Conservation (phyloP, 345 rosid genomes). For the Mercurialis annua region DNA sequence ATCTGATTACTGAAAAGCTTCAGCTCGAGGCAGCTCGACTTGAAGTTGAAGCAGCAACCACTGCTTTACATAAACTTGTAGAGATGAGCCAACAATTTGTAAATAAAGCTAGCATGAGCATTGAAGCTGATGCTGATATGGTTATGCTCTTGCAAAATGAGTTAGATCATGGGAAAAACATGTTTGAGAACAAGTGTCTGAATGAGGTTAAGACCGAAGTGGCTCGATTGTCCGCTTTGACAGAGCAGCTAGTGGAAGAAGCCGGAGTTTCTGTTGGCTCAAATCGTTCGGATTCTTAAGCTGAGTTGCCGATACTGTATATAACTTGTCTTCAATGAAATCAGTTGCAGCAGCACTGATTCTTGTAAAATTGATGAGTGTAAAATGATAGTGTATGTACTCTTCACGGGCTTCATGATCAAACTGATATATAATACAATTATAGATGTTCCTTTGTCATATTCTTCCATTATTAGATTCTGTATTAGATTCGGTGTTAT, state of each 20-base stretch:
- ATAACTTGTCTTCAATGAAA: constrained; percentile 8
- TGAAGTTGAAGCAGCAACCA: constrained; percentile 77
- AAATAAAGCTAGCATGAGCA: constrained; percentile 44
- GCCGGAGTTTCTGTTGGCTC: constrained; percentile 49
- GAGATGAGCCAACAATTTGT: constrained; percentile 67
- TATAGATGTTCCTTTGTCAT: no score
- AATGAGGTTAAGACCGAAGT: constrained; percentile 50
- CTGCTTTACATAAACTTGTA: constrained; percentile 60
- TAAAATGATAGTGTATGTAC: no score
- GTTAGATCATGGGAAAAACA: constrained; percentile 12
- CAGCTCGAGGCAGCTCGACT: constrained; percentile 76
- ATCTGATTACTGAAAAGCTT: constrained; percentile 72
- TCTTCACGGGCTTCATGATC: no score
- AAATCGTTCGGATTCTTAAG: constrained; percentile 20
- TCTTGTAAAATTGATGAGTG: neutral
- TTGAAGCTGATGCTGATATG: constrained; percentile 31
- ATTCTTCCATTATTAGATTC: no score
- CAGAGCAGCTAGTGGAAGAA: constrained; percentile 60
- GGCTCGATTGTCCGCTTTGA: constrained; percentile 50
- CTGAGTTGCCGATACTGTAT: constrained; percentile 11
- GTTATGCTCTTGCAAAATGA: constrained; percentile 14
- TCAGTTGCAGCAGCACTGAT: constrained; percentile 9
- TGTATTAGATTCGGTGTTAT: no score
- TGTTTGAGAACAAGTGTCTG: constrained; percentile 34
- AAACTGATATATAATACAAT: no score